Base-by-base conservation (phyloP, 306 rosid species). In the Potentilla sterilis region DNA sequence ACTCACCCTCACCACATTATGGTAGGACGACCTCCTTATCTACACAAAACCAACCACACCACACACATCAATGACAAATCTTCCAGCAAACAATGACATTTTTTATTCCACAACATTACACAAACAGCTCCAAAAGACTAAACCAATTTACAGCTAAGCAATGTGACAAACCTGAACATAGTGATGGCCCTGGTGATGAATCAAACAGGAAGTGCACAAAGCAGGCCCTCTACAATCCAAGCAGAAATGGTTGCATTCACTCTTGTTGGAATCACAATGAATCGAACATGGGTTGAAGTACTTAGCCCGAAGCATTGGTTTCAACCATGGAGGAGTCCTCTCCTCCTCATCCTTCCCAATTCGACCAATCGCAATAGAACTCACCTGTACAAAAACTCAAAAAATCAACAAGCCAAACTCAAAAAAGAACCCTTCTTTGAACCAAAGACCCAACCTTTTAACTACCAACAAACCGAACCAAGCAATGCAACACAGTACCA, bases 11-110 rank as follows among this genome's bases (percentile, higher is more conserved):
- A 86, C 89, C 64, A 86, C 89, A 78, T 86, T 76, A 48, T 86
- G 89, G 78, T 86, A 86, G 0, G 89, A 86, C 10, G 89, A 86
- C 3, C 89, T 66, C 43, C 89, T 73, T 61, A 86, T 86, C 89
- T 86, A 11, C 67, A 64, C 10, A 78, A 9, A 5, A 58, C 19
- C 43, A 59, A 54, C 35, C 71, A 22, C 35, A 34, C 1, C 58
- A 57, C 41, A 22, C 49, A 38, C 35, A 28, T 28, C 28, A 28
- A 28, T 28, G 28, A 28, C 28, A 28, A 28, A 28, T 28, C 28
- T 28, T 28, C 28, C 3, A 63, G 8, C 68, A 35, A 32, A 63
- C 38, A 35, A 15, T 16, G 68, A 63, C 22, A 15, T 63, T 35
- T 5, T 34, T 15, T 15, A 62, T 2, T 2, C 67, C 1, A 62